Conservation (phyloP, 352 stramenopile species). For the Pythium volutum region DNA sequence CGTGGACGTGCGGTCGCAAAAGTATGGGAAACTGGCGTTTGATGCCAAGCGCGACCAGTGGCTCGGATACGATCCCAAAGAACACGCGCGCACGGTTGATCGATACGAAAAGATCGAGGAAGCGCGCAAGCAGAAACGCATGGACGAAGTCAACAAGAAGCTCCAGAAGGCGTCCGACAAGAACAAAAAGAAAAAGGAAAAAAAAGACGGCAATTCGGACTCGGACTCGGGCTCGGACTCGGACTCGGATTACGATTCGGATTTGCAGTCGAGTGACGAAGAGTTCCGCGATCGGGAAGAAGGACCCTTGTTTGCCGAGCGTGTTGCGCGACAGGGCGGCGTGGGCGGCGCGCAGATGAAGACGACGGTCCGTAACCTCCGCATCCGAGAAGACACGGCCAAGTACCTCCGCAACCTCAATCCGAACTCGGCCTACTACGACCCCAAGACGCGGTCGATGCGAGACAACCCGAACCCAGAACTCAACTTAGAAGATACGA, state of each 20-base stretch:
- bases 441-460: conserved; percentile 99
- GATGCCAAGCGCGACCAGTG: conserved; percentile 97
- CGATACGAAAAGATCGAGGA: conserved; percentile 83
- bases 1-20: conserved; percentile 83
- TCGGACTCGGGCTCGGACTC: conserved; percentile 74
- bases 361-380: conserved; percentile 95
- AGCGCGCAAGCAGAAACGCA: conserved; percentile 71
- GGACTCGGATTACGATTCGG: conserved; percentile 88
- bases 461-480: conserved; percentile 97
- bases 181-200: conserved; percentile 27
- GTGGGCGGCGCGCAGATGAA: conserved; percentile 98
- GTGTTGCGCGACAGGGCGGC: conserved; percentile 93
- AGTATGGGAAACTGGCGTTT: conserved; percentile 94
- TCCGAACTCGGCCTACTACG: conserved; percentile 98
- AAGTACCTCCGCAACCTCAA: conserved; percentile 99
- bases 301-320: conserved; percentile 92
- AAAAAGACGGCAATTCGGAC: neutral
- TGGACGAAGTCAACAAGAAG: conserved; percentile 78
- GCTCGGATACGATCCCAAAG: conserved; percentile 91
- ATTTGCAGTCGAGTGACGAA: conserved; percentile 86
- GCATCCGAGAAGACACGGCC: conserved; percentile 98
- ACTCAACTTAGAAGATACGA: conserved; percentile 89
- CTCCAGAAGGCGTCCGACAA: conserved; percentile 50
- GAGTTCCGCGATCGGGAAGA: conserved; percentile 93
- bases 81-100: conserved; percentile 74